phyloP scores from a whole-genome alignment of 257 asterid genomes.

The Coffea eugenioides region DNA sequence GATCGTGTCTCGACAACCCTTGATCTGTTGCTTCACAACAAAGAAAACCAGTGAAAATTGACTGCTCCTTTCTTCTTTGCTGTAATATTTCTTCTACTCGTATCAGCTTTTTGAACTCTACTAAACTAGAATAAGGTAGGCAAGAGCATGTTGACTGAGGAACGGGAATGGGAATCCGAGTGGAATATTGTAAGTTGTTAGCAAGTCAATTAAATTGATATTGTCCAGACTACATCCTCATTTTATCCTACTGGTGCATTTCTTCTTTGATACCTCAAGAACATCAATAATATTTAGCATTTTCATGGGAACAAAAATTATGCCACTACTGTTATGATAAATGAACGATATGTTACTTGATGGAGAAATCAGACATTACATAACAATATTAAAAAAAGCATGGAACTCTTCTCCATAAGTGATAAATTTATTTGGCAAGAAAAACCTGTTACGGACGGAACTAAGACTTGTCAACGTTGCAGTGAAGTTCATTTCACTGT shows the following conservation, averaged over 20 bases:
- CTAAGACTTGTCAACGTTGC: not conserved
- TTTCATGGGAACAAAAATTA: not conserved
- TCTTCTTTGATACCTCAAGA: not conserved
- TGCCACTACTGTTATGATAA: too few species aligned
- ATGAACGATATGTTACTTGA: not conserved
- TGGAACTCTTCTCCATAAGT: not conserved
- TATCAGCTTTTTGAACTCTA: slow-evolving; percentile 5
- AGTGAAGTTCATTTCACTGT: not conserved
- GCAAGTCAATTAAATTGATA: not conserved
- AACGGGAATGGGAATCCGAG: not conserved
- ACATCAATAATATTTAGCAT: not conserved
- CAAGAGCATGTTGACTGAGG: not conserved
- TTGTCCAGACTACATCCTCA: not conserved
- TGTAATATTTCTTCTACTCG: slow-evolving; percentile 11
- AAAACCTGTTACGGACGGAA: not conserved
- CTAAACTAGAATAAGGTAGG: slow-evolving; percentile 17
- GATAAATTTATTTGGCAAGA: not conserved
- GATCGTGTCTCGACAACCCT: slow-evolving; percentile 17
- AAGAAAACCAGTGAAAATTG: slow-evolving; percentile 13
- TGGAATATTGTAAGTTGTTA: too few species aligned
- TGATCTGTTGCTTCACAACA: slow-evolving; percentile 10
- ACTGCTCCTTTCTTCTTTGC: not conserved
- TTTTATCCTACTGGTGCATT: not conserved
- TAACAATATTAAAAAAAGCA: not conserved
- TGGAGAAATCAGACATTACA: not conserved